Conservation (phyloP, 768 basidiomycete species). For the Cystofilobasidium ferigula region DNA sequence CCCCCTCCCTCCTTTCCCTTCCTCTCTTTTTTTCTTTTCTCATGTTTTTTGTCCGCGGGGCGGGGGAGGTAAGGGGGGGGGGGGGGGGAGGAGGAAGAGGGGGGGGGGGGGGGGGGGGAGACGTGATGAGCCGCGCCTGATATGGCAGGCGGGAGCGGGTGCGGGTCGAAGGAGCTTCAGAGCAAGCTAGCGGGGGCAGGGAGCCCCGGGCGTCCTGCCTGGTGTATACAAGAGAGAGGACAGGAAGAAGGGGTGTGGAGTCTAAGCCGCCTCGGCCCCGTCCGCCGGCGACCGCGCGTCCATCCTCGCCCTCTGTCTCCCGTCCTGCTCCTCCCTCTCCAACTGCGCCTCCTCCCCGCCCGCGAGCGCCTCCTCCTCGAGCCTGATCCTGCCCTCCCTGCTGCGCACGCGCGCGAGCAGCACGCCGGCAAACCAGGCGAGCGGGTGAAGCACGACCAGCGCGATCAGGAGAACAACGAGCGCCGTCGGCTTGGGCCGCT, state of each 20-base stretch:
- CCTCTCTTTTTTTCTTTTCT: too few relatives aligned
- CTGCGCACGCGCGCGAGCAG: slow-evolving; percentile 9
- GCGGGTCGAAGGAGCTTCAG: too few relatives aligned
- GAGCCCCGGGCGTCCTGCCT: too few relatives aligned
- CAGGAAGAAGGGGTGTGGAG: neutral
- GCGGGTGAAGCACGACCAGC: slow-evolving; percentile 36
- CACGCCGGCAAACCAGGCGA: slow-evolving; percentile 8
- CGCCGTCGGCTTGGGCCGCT: slow-evolving; percentile 35
- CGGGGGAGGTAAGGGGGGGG: too few relatives aligned
- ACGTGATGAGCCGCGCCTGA: too few relatives aligned
- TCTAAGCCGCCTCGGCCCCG: neutral
- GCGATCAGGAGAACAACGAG: slow-evolving; percentile 38
- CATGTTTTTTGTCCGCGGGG: too few relatives aligned
- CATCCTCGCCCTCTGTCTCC: neutral
- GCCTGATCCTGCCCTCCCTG: slow-evolving; percentile 19
- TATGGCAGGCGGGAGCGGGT: too few relatives aligned
- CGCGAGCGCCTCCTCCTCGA: slow-evolving; percentile 22
- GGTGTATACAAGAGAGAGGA: neutral
- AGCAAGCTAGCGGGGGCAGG: too few relatives aligned
- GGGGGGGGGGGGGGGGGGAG: too few relatives aligned
- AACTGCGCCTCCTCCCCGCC: neutral
- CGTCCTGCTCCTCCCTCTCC: neutral
- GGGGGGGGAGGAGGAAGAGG: too few relatives aligned
- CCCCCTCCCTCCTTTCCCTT: too few relatives aligned
- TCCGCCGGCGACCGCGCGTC: neutral